Evolutionary conservation across 1,284 basidiomycete species (phyloP).

Genomic region (Pulchroboletus neoregius): DNA sequence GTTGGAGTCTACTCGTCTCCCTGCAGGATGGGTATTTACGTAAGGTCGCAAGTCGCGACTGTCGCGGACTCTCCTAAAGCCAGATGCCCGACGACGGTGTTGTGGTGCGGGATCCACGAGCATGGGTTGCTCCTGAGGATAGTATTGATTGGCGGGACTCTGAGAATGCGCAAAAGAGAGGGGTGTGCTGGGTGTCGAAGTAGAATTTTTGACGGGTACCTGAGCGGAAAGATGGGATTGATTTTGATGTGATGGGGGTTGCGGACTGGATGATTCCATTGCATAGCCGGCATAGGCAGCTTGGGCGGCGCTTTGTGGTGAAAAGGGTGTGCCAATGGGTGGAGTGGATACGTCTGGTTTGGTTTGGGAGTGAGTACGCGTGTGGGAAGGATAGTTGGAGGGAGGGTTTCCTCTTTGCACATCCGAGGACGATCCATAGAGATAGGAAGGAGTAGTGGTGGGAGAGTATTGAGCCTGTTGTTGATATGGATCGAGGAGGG

Average conservation of each 20-base stretch:
- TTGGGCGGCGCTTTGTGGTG: conserved; percentile 42
- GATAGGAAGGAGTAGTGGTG: conserved; percentile 45
- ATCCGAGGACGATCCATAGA: conserved; percentile 49
- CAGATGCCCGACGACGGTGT: conserved; percentile 62
- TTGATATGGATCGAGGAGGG: conserved; percentile 64
- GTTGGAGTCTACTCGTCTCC: conserved; percentile 62
- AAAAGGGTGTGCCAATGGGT: conserved; percentile 50
- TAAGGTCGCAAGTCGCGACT: conserved; percentile 67
- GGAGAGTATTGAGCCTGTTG: conserved; percentile 64
- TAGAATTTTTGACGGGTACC: conserved; percentile 28
- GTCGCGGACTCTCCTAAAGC: conserved; percentile 68
- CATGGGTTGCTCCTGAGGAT: conserved; percentile 63
- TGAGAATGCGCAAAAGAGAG: conserved; percentile 58
- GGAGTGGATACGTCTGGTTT: conserved; percentile 54
- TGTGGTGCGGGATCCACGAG: conserved; percentile 59
- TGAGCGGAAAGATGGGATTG: conserved; percentile 34
- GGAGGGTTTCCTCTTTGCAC: conserved; percentile 41
- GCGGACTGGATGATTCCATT: conserved; percentile 61
- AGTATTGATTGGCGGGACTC: conserved; percentile 49
- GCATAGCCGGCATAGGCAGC: conserved; percentile 39
- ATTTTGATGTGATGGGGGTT: conserved; percentile 46
- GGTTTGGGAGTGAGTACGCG: conserved; percentile 55
- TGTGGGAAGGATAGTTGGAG: conserved; percentile 51
- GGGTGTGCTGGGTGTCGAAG: conserved; percentile 61
- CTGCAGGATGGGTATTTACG: conserved; percentile 52